Evolutionary conservation across 306 rosid genomes (phyloP), one percentile per base, ranked within the genome.

Genomic region (Inga laurina): DNA sequence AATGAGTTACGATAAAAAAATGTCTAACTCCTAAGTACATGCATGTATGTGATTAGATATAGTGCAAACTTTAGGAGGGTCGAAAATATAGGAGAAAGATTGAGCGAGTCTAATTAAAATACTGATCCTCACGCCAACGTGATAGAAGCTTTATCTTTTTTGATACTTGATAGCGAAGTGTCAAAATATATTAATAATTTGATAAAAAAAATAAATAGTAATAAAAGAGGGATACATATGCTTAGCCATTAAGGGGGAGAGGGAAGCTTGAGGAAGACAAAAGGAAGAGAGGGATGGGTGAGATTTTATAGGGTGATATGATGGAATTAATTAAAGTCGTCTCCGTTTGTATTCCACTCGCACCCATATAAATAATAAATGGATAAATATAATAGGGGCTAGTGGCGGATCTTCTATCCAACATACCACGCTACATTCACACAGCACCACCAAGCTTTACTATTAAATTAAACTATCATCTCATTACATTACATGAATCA

Each of bases 201-300:
- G 19, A 48, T 48, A 39, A 39, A 48, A 48, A 10, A 46, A 46
- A 46, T 46, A 57, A 57, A 57, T 57, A 3, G 10, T 8, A 59
- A 57, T 59, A 57, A 8, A 57, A 22, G 30, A 8, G 65, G 65
- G 14, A 57, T 2, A 2, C 32, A 22, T 10, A 59, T 79, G 35
- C 92, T 90, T 92, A 90, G 61, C 79, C 79, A 84, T 70, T 88
- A 90, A 90, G 95, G 81, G 39, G 56, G 9, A 1, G 21, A 30
- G 35, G 84, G 75, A 88, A 88, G 91, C 97, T 92, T 92, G 80
- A 62, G 44, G 77, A 51, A 19, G 69, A 91, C 97, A 92, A 92
- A 92, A 92, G 91, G 76, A 76, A 32, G 86, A 48, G 44, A 2
- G 32, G 65, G 35, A 71, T 44, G 21, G 13, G 6, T 44, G 41